Percentiles rank a stretch among this genome's conserved stretches.
phyloP scores from a whole-genome alignment of 2,329 filamentous ascomycete species.

The Ceratocystis destructans region DNA sequence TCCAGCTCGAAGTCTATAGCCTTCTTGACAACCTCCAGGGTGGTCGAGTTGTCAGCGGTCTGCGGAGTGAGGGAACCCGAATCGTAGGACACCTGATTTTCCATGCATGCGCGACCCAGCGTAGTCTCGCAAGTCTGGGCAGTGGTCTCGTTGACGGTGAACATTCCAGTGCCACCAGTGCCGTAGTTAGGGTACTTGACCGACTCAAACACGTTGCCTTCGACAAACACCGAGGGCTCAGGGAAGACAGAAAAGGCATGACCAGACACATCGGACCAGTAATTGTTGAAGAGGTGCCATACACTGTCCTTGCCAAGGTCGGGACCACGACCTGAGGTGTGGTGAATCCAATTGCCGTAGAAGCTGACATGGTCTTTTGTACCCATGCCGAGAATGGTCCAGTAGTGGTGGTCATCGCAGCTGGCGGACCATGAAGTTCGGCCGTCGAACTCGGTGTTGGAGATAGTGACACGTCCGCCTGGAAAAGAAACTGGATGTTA shows the following conservation, averaged over 20 bases:
- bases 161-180: constrained; percentile 21
- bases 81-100: constrained; percentile 20
- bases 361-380: constrained; percentile 31
- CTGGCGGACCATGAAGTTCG: constrained; percentile 30
- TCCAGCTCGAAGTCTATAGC: constrained; percentile 21
- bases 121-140: constrained; percentile 19
- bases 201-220: constrained; percentile 34
- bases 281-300: constrained; percentile 32
- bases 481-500: neutral
- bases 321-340: constrained; percentile 32
- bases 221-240: constrained; percentile 27
- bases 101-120: constrained; percentile 23
- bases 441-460: constrained; percentile 35
- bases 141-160: constrained; percentile 23
- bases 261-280: constrained; percentile 30
- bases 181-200: constrained; percentile 29
- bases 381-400: constrained; percentile 31
- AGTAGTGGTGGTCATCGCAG: constrained; percentile 36
- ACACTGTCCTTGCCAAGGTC: neutral
- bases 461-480: constrained; percentile 30
- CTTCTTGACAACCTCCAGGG: constrained; percentile 21
- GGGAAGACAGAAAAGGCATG: constrained; percentile 32
- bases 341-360: constrained; percentile 33
- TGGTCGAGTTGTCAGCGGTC: constrained; percentile 18
- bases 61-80: constrained; percentile 19